A percentile compares a stretch with the other conserved stretches of the same genome.
These are phyloP conservation scores for Chondrostereum purpureum DNA, from an alignment of 1,284 basidiomycete species.

Conservation along the genomic window DNA sequence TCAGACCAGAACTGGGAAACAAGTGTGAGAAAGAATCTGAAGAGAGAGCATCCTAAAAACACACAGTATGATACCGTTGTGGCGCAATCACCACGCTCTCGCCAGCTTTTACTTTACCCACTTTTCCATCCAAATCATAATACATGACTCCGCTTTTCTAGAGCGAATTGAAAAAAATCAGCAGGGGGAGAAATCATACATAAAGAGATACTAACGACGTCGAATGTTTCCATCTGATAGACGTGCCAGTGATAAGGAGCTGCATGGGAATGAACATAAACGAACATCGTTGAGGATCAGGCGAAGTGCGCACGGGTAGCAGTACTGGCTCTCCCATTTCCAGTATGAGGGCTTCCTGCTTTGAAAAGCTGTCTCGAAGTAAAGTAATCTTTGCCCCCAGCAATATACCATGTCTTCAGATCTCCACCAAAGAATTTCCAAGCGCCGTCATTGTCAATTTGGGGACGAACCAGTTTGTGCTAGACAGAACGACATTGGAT, in stretches of 20 bases:
- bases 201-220: conserved; percentile 15
- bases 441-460: conserved; percentile 19
- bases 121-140: conserved; percentile 20
- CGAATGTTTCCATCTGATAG: conserved; percentile 22
- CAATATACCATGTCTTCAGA: conserved; percentile 19
- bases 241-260: conserved; percentile 25
- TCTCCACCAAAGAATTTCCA: conserved; percentile 23
- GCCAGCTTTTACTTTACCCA: conserved; percentile 19
- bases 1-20: conserved; percentile 21
- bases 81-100: conserved; percentile 19
- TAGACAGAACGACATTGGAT: conserved; percentile 1
- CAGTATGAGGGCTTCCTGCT: conserved; percentile 20
- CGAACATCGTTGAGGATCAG: not conserved
- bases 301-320: conserved; percentile 18
- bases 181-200: not conserved
- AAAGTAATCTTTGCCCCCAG: conserved; percentile 15
- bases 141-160: conserved; percentile 21
- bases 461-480: conserved; percentile 17
- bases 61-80: conserved; percentile 19
- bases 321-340: conserved; percentile 18
- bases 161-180: not conserved
- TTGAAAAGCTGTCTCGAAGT: conserved; percentile 22
- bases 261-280: too few species aligned
- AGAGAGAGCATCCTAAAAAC: conserved; percentile 4
- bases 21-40: not conserved